A percentile compares a stretch with the other conserved stretches of the same genome.
These are phyloP conservation scores for Metarhizium rileyi DNA, from an alignment of 2,329 filamentous ascomycete species.

Conservation along the genomic window DNA sequence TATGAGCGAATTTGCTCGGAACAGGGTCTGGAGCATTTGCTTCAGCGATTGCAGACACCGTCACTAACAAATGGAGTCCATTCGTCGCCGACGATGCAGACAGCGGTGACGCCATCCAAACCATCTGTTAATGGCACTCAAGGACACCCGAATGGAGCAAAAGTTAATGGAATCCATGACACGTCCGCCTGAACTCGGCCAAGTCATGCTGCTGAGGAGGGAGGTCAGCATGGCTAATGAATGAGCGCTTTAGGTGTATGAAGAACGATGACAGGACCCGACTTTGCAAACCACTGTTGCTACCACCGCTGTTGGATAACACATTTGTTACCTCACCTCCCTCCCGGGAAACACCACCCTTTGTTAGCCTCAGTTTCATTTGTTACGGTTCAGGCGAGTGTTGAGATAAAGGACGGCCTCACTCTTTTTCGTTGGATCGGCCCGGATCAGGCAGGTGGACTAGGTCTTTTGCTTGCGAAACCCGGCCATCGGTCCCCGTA, in stretches of 20 bases:
- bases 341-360: background rate
- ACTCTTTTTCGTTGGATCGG: background rate
- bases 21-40: conserved; percentile 46
- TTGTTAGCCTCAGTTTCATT: background rate
- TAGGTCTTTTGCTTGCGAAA: background rate
- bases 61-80: conserved; percentile 37
- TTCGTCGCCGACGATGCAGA: conserved; percentile 34
- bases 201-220: background rate
- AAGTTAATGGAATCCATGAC: conserved; percentile 22
- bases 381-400: background rate
- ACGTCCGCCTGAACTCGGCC: conserved; percentile 1
- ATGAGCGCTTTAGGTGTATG: background rate
- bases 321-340: background rate
- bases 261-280: background rate
- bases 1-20: conserved; percentile 45
- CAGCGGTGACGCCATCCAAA: conserved; percentile 16
- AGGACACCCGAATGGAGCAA: conserved; percentile 15
- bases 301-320: conserved; percentile 8
- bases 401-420: background rate
- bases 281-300: background rate
- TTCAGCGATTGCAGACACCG: conserved; percentile 35
- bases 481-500: background rate
- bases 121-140: conserved; percentile 22
- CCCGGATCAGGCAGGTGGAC: background rate
- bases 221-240: background rate